Evolutionary conservation across 306 rosid genomes (phyloP).

Genomic region (Vicia faba): DNA sequence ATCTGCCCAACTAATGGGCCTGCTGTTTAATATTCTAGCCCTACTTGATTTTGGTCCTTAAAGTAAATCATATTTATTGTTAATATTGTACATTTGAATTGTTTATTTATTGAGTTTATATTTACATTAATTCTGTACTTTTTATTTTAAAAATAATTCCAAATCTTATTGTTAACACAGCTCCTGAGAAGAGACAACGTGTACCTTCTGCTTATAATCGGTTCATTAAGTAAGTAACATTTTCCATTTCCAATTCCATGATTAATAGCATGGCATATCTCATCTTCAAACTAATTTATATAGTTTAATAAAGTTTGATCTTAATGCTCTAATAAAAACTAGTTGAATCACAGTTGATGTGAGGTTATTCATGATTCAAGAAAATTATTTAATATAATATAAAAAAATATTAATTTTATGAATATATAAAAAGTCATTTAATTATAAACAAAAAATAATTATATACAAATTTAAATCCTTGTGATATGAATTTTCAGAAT

Average conservation of each 20-base stretch:
- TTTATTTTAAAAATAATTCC: neutral
- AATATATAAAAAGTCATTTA: neutral
- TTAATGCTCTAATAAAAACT: neutral
- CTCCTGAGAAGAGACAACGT: constrained; percentile 97
- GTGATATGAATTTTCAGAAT: neutral
- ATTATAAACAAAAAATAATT: neutral
- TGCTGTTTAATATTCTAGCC: constrained; percentile 9
- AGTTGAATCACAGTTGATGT: neutral
- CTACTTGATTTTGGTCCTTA: constrained; percentile 6
- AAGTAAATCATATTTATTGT: constrained; percentile 8
- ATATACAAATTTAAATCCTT: neutral
- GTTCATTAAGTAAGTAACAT: constrained; percentile 80
- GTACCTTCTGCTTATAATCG: constrained; percentile 97
- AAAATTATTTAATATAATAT: too few relatives aligned
- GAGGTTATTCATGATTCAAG: neutral
- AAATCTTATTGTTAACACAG: constrained; percentile 47
- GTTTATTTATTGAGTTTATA: constrained; percentile 2
- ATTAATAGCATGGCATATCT: neutral
- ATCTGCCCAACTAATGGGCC: constrained; percentile 24
- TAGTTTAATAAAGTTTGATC: constrained; percentile 4
- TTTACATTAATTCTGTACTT: neutral
- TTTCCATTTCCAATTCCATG: constrained; percentile 4
- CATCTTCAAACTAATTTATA: too few relatives aligned
- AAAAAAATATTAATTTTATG: too few relatives aligned
- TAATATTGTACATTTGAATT: constrained; percentile 13